phyloP scores from a whole-genome alignment of 768 basidiomycete species.

The Phanerochaete carnosa region DNA sequence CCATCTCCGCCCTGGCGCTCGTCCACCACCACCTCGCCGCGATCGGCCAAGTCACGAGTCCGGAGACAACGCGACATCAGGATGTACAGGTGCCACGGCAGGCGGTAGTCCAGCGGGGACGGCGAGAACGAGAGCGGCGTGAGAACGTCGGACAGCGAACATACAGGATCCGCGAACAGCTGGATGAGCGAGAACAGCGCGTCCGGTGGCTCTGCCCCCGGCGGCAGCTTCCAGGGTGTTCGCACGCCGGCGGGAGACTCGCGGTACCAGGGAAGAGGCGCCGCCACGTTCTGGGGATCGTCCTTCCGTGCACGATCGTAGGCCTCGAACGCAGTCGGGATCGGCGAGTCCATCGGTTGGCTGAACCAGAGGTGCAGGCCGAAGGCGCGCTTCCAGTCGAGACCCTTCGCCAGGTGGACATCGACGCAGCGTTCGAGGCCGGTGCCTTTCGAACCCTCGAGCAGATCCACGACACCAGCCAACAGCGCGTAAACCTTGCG shows the following conservation, averaged over 20 bases:
- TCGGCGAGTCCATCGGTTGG: slow-evolving; percentile 63
- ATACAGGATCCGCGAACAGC: slow-evolving; percentile 69
- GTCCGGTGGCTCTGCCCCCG: slow-evolving; percentile 52
- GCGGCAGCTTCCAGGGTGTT: slow-evolving; percentile 40
- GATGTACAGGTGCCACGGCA: slow-evolving; percentile 93
- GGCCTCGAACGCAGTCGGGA: slow-evolving; percentile 62
- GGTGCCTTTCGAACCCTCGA: slow-evolving; percentile 50
- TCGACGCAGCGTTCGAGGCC: slow-evolving; percentile 53
- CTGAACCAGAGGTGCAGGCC: slow-evolving; percentile 91
- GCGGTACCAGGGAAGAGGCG: slow-evolving; percentile 59
- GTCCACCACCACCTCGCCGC: slow-evolving; percentile 46
- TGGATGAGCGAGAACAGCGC: slow-evolving; percentile 80
- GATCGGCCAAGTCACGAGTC: slow-evolving; percentile 85
- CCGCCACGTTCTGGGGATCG: slow-evolving; percentile 39
- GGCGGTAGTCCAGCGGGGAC: slow-evolving; percentile 73
- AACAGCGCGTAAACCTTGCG: slow-evolving; percentile 83
- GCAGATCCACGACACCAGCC: slow-evolving; percentile 66
- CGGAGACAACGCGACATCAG: slow-evolving; percentile 81
- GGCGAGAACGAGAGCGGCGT: slow-evolving; percentile 71
- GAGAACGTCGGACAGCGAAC: slow-evolving; percentile 66
- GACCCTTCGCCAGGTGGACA: slow-evolving; percentile 59
- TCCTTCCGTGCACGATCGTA: slow-evolving; percentile 48
- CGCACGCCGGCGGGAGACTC: slow-evolving; percentile 26
- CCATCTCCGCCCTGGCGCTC: slow-evolving; percentile 32
- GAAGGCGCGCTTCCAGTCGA: slow-evolving; percentile 95